phyloP scores from a whole-genome alignment of 1,139 yeast genomes.

The Debaryomycetaceae sp. region DNA sequence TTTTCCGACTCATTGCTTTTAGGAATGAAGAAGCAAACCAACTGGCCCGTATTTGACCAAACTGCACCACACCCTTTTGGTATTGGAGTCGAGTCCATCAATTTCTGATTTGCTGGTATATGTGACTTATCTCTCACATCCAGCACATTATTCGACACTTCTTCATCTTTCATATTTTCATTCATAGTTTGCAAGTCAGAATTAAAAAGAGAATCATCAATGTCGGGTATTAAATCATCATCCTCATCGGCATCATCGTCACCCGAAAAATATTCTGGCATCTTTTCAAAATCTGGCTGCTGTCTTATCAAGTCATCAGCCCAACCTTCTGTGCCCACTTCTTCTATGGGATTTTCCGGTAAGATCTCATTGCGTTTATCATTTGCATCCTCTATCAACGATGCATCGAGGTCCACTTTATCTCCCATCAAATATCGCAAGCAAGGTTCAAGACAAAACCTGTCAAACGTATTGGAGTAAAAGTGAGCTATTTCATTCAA shows the following conservation, averaged over 20 bases:
- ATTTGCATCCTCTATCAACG: constrained; percentile 20
- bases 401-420: constrained; percentile 50
- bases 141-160: constrained; percentile 10
- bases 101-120: constrained; percentile 9
- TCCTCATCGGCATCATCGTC: constrained; percentile 31
- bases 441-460: constrained; percentile 78
- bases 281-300: constrained; percentile 24
- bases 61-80: constrained; percentile 93
- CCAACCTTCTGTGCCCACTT: constrained; percentile 44
- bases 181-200: neutral
- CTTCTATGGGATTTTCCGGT: constrained; percentile 19
- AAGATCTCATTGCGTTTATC: constrained; percentile 15
- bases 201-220: constrained; percentile 14
- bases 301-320: constrained; percentile 42
- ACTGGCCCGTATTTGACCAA: constrained; percentile 76
- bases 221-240: constrained; percentile 29
- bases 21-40: constrained; percentile 80
- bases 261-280: constrained; percentile 24
- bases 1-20: constrained; percentile 31
- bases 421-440: constrained; percentile 81
- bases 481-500: constrained; percentile 55
- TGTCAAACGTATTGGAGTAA: constrained; percentile 51
- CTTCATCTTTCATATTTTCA: neutral
- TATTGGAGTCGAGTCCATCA: constrained; percentile 77
- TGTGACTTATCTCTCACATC: neutral